These are phyloP conservation scores for Penicillium paxilli DNA, from an alignment of 495 filamentous ascomycete species.

Conservation along the genomic window DNA sequence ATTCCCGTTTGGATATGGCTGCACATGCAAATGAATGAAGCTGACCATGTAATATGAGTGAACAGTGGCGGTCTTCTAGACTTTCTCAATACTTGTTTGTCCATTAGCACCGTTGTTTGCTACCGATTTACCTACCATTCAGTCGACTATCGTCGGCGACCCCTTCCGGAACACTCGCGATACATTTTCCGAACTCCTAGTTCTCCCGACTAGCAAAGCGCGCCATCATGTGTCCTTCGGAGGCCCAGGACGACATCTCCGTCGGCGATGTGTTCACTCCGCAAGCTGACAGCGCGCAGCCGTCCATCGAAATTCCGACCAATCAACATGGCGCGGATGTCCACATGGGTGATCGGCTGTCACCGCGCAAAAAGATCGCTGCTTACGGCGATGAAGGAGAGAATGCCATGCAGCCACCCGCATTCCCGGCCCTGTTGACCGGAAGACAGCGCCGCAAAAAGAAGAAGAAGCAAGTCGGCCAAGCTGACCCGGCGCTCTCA, in stretches of 20 bases:
- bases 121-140: constrained; percentile 16
- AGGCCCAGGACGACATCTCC: constrained; percentile 38
- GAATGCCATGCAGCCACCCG: constrained; percentile 21
- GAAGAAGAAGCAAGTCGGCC: constrained; percentile 51
- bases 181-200: constrained; percentile 1
- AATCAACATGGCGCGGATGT: constrained; percentile 25
- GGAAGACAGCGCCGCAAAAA: constrained; percentile 42
- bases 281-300: constrained; percentile 39
- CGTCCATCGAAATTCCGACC: constrained; percentile 24
- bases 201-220: neutral
- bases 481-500: constrained; percentile 62
- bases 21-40: constrained; percentile 7
- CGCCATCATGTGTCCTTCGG: constrained; percentile 24
- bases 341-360: constrained; percentile 33
- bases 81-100: constrained; percentile 21
- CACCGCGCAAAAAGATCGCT: constrained; percentile 24
- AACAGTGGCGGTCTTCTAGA: constrained; percentile 15
- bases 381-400: constrained; percentile 13
- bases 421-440: constrained; percentile 25
- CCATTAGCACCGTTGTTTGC: constrained; percentile 19
- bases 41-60: constrained; percentile 10
- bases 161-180: neutral
- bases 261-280: constrained; percentile 48
- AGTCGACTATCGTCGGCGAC: constrained; percentile 11
- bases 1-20: neutral